Conservation (phyloP, 345 rosid genomes). For the Lumnitzera racemosa region DNA sequence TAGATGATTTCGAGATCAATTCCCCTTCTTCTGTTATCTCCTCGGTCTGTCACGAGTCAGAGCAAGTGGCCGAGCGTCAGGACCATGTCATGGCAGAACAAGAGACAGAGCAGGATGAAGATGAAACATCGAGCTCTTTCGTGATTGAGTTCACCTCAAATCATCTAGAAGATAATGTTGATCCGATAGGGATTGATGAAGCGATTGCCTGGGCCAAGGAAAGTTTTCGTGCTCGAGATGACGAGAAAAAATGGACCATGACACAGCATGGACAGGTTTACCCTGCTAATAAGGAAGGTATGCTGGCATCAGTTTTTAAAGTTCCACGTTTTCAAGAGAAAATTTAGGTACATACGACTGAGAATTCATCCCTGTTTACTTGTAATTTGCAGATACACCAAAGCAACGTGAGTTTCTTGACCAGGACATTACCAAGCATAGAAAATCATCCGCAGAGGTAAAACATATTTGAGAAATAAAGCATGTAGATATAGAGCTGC, state of each 20-base stretch:
- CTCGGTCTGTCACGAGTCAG: slow-evolving; percentile 48
- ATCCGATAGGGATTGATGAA: slow-evolving; percentile 53
- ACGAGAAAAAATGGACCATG: slow-evolving; percentile 9
- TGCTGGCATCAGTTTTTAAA: too few species aligned
- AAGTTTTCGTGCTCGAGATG: slow-evolving; percentile 29
- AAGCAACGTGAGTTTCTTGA: too few species aligned
- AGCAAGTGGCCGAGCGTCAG: slow-evolving; percentile 6
- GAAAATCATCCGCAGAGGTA: too few species aligned
- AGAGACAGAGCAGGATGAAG: slow-evolving; percentile 33
- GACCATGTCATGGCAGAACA: slow-evolving; percentile 18
- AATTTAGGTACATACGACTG: too few species aligned
- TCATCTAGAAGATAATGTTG: slow-evolving; percentile 30
- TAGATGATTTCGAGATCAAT: slow-evolving; percentile 54
- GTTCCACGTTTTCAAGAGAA: too few species aligned
- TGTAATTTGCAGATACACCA: too few species aligned
- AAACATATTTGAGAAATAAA: too few species aligned
- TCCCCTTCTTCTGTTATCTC: slow-evolving; percentile 75
- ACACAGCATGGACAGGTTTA: slow-evolving; percentile 9
- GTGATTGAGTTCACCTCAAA: slow-evolving; percentile 82
- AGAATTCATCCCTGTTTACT: too few species aligned
- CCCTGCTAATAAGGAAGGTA: slow-evolving; percentile 24
- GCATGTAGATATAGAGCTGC: too few species aligned
- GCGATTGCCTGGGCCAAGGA: slow-evolving; percentile 74
- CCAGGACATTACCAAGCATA: too few species aligned
- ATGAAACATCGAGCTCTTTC: slow-evolving; percentile 73